Conservation (phyloP, 106 monocot genomes). For the Triglochin maritima region DNA sequence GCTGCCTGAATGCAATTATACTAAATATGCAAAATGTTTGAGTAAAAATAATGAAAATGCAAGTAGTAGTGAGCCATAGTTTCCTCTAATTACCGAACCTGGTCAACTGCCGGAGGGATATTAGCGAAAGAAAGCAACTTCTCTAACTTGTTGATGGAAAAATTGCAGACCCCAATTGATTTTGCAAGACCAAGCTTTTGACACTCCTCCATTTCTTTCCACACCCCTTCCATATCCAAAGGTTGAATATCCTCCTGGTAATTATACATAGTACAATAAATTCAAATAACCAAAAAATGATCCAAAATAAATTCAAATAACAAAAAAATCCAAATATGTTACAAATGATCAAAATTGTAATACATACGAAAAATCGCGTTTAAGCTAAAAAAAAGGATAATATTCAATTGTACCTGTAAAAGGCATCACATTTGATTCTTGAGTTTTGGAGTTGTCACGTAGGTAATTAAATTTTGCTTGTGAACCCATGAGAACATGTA, state of each 20-base stretch:
- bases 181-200: slow-evolving; percentile 48
- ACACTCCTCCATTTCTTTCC: slow-evolving; percentile 69
- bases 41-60: not conserved
- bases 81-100: slow-evolving; percentile 30
- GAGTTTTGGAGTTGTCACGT: not conserved
- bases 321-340: no score
- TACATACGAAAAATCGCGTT: no score
- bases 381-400: no score
- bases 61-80: not conserved
- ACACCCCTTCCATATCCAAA: slow-evolving; percentile 50
- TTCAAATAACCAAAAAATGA: no score
- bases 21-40: not conserved
- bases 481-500: no score
- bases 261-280: slow-evolving; percentile 6
- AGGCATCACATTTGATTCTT: not conserved
- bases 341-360: no score
- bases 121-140: slow-evolving; percentile 39
- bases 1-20: not conserved
- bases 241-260: slow-evolving; percentile 34
- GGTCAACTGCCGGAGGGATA: slow-evolving; percentile 60
- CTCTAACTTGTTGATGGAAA: slow-evolving; percentile 50
- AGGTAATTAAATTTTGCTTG: not conserved
- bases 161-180: slow-evolving; percentile 80
- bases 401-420: not conserved
- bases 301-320: no score